These are phyloP conservation scores for Chamaecrista fasciculata DNA, from an alignment of 306 rosid genomes.

Conservation along the genomic window DNA sequence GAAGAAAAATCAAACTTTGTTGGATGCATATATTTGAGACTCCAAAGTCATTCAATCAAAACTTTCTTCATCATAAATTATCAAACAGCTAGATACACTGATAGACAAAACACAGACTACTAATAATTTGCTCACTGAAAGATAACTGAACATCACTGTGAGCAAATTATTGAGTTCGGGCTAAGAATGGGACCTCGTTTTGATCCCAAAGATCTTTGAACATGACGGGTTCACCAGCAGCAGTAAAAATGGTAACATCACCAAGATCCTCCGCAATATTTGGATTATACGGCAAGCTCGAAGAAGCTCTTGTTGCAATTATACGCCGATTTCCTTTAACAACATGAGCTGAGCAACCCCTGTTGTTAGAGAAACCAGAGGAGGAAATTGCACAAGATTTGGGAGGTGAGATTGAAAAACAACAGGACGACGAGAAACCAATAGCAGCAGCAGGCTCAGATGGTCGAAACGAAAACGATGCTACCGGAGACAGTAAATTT, in stretches of 20 bases:
- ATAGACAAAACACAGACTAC: too few relatives aligned
- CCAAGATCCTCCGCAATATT: conserved; percentile 45
- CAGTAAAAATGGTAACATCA: conserved; percentile 56
- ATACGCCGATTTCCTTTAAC: conserved; percentile 6
- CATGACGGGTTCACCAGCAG: conserved; percentile 59
- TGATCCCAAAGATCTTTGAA: conserved; percentile 79
- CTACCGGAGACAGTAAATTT: conserved; percentile 23
- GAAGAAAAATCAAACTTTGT: not conserved
- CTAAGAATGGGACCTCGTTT: conserved; percentile 41
- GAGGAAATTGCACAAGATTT: not conserved
- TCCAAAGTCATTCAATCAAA: too few relatives aligned
- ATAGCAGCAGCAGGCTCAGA: conserved; percentile 13
- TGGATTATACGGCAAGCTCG: conserved; percentile 36
- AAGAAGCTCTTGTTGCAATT: conserved; percentile 46
- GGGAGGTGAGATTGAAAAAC: conserved; percentile 10
- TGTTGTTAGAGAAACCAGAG: conserved; percentile 17
- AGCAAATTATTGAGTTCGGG: too few relatives aligned
- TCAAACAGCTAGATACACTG: not conserved
- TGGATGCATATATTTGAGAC: not conserved
- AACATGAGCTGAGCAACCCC: not conserved
- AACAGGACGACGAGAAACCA: conserved; percentile 22
- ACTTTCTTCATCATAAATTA: too few relatives aligned
- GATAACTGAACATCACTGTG: too few relatives aligned
- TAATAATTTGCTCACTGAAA: too few relatives aligned
- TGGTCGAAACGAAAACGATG: conserved; percentile 24